phyloP scores from a whole-genome alignment of 805 yeast genomes.

The Nakazawaea laoshanensis region DNA sequence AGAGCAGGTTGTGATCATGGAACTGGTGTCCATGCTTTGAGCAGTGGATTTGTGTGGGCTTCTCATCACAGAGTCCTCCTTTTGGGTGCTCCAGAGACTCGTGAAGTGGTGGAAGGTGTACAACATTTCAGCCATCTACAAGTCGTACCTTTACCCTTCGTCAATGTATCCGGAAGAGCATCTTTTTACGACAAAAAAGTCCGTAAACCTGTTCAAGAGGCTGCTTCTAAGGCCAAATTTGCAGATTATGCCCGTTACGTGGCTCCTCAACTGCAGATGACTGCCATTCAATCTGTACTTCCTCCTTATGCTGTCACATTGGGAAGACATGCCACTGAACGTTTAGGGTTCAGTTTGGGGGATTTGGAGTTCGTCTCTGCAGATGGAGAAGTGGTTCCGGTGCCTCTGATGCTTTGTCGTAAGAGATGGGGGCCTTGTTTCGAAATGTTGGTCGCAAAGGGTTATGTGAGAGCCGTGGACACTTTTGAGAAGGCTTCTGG shows the following conservation, averaged over 20 bases:
- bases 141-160: slow-evolving; percentile 44
- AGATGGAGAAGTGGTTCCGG: slow-evolving; percentile 63
- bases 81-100: slow-evolving; percentile 44
- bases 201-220: neutral
- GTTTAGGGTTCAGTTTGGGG: slow-evolving; percentile 52
- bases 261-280: slow-evolving; percentile 61
- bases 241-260: slow-evolving; percentile 62
- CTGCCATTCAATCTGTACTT: slow-evolving; percentile 60
- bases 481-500: slow-evolving; percentile 6
- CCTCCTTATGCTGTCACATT: slow-evolving; percentile 73
- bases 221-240: neutral
- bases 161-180: slow-evolving; percentile 29
- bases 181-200: slow-evolving; percentile 1
- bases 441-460: slow-evolving; percentile 50
- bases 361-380: slow-evolving; percentile 66
- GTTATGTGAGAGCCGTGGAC: slow-evolving; percentile 51
- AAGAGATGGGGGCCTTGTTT: slow-evolving; percentile 76
- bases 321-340: slow-evolving; percentile 66
- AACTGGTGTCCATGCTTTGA: slow-evolving; percentile 46
- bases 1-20: slow-evolving; percentile 46
- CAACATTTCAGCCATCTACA: slow-evolving; percentile 39
- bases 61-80: slow-evolving; percentile 67
- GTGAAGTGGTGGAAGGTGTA: slow-evolving; percentile 35
- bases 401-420: slow-evolving; percentile 51
- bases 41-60: slow-evolving; percentile 68